Conservation (phyloP, 2,329 filamentous ascomycete genomes). For the Diplocarpon mali region DNA sequence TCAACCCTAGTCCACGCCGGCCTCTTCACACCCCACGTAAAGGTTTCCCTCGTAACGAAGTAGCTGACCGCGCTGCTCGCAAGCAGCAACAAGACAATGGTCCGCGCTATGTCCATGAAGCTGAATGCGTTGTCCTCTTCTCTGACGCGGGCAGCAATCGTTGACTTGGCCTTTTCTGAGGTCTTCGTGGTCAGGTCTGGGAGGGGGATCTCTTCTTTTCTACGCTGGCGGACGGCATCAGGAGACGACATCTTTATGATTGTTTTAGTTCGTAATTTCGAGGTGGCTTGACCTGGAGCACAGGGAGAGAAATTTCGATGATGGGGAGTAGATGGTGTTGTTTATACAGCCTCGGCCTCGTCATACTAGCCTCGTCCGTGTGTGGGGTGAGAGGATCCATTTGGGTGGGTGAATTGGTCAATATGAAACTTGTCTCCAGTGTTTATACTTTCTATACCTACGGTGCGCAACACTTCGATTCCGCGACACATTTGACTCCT, state of each 20-base stretch:
- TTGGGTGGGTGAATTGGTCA: slow-evolving; percentile 5
- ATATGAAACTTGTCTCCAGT: neutral
- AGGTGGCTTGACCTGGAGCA: neutral
- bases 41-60: slow-evolving; percentile 25
- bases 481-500: neutral
- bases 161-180: neutral
- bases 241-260: slow-evolving; percentile 9
- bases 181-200: slow-evolving; percentile 1
- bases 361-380: slow-evolving; percentile 12
- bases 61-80: slow-evolving; percentile 20
- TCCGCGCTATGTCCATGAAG: slow-evolving; percentile 20
- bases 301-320: neutral
- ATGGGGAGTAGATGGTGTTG: slow-evolving; percentile 7
- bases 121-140: slow-evolving; percentile 22
- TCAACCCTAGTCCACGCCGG: slow-evolving; percentile 19
- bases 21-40: slow-evolving; percentile 21
- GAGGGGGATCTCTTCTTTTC: slow-evolving; percentile 1
- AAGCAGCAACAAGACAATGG: slow-evolving; percentile 22
- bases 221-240: slow-evolving; percentile 5
- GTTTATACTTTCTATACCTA: neutral
- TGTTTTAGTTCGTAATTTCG: neutral
- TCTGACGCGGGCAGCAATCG: slow-evolving; percentile 10
- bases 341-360: slow-evolving; percentile 12
- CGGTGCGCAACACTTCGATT: neutral
- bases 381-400: slow-evolving; percentile 3